Base-by-base conservation (phyloP, 2,329 filamentous ascomycete genomes). In the Bipolaris oryzae region DNA sequence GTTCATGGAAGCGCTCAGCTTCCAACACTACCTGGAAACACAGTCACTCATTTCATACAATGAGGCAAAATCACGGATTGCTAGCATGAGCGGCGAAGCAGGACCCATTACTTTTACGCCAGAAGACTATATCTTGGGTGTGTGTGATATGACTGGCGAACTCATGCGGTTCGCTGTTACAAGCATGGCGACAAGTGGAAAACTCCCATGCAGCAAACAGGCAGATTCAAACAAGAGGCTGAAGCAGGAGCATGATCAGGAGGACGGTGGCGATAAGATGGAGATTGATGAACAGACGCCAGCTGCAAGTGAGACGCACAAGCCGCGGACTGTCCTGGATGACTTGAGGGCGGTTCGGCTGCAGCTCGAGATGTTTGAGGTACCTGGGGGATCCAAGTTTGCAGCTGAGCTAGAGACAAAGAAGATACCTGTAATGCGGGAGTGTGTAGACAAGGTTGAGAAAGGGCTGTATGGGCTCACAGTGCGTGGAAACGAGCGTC, bases 141-240 rank as follows among this genome's bases (percentile, higher is more conserved):
- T 99, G 2, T 97, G 96, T 71, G 95, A 99, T 75, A 85, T 98
- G 66, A 93, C 93, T 1, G 95, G 95, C 37, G 95, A 99, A 79
- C 83, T 98, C 81, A 99, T 99, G 95, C 86, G 93, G 28, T 98
- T 97, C 77, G 92, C 92, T 0, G 95, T 96, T 48, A 93, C 93
- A 5, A 87, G 88, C 23, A 90, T 96, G 74, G 92, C 92, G 1
- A 89, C 92, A 5, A 88, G 81, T 7, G 89, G 89, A 13, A 78
- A 78, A 39, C 74, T 84, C 20, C 79, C 80, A n/a, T 68, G 67
- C 1, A 70, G 72, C 38, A 71, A 66, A 35, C 72, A 72, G 57
- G 65, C 75, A 23, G 41, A 44, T 5, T 41, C 61, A 65, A 81
- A 80, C 3, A 78, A 78, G 28, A 52, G 57, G 23, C 57, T 41